Base-by-base conservation (phyloP, 208 protist species). In the Tritrichomonas musculus region DNA sequence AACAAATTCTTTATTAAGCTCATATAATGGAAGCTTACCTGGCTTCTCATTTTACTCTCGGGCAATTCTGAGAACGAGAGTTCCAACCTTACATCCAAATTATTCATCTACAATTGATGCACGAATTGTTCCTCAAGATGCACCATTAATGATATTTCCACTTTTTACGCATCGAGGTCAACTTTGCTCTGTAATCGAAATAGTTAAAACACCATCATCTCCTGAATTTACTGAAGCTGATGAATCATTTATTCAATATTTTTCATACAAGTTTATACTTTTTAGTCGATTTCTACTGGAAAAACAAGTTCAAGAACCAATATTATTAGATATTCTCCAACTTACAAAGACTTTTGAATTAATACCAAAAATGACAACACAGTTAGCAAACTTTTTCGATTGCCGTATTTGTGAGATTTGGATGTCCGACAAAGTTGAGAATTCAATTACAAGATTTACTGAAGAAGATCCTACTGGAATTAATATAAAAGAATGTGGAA, bases 81-180 rank as follows among this genome's bases (percentile, higher is more conserved):
- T 33, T 9, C 65, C 65, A 72, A 22, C 14, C 5, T 36, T 9
- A 36, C 65, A 72, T 72, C 65, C 8, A 72, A 33, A 5, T 9
- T 72, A 36, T 72, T 33, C 3, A 9, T 9, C 14, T 9, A 11
- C 3, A 72, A 33, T 72, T 33, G 65, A 72, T 72, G 5, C 30
- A 22, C 14, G 4, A 47, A 49, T 77, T 77, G 33, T 47, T 9
- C 69, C 25, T 47, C 4, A 77, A 14, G 25, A 39, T 47, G 27
- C 64, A n/a, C 77, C 77, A 57, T 33, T 57, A 30, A 88, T 88
- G n/a, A 27, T 49, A 39, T 88, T 88, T 39, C 77, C 77, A 60
- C 47, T 88, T 57, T 88, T 25, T 25, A 47, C 53, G 53, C 44
- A 88, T 57, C 13, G 47, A n/a, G 47, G 47, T 57, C 17, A n/a